These are phyloP conservation scores for Claviceps pusilla DNA, from an alignment of 2,329 filamentous ascomycete species.

Conservation along the genomic window DNA sequence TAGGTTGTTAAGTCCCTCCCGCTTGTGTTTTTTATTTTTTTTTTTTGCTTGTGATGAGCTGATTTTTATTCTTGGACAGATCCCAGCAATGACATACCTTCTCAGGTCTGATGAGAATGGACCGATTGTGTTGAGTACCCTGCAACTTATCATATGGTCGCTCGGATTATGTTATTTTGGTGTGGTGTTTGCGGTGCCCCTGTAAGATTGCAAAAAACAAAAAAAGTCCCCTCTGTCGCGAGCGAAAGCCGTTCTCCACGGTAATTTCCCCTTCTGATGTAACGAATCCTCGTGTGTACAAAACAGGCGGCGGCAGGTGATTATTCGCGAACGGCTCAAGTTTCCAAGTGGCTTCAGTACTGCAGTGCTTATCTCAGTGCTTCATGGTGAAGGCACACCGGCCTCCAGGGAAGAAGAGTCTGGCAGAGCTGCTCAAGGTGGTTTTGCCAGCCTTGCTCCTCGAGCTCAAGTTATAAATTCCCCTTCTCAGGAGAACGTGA, in stretches of 20 bases:
- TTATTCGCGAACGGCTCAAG: conserved; percentile 79
- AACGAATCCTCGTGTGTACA: not conserved
- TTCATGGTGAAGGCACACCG: conserved; percentile 49
- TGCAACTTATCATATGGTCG: conserved; percentile 78
- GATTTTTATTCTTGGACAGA: conserved; percentile 21
- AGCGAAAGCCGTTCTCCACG: not conserved
- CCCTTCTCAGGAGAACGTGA: not conserved
- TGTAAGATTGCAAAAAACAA: conserved; percentile 29
- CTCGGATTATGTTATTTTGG: conserved; percentile 91
- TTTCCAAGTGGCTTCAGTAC: conserved; percentile 95
- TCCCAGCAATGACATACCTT: conserved; percentile 82
- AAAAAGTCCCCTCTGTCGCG: not conserved
- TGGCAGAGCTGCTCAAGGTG: conserved; percentile 22
- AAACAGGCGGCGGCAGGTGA: conserved; percentile 62
- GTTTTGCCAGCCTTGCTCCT: conserved; percentile 29
- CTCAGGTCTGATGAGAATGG: conserved; percentile 64
- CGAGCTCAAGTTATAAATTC: conserved; percentile 9
- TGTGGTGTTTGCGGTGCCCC: conserved; percentile 85
- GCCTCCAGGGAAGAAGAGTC: conserved; percentile 20
- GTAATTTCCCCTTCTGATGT: not conserved
- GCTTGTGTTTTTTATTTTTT: not conserved
- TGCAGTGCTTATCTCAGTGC: conserved; percentile 76
- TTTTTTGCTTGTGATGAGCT: conserved; percentile 2
- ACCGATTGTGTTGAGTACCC: conserved; percentile 54
- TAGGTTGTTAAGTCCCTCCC: conserved; percentile 18